Conservation (phyloP, 352 stramenopile genomes). For the Pythium grandisporangium region DNA sequence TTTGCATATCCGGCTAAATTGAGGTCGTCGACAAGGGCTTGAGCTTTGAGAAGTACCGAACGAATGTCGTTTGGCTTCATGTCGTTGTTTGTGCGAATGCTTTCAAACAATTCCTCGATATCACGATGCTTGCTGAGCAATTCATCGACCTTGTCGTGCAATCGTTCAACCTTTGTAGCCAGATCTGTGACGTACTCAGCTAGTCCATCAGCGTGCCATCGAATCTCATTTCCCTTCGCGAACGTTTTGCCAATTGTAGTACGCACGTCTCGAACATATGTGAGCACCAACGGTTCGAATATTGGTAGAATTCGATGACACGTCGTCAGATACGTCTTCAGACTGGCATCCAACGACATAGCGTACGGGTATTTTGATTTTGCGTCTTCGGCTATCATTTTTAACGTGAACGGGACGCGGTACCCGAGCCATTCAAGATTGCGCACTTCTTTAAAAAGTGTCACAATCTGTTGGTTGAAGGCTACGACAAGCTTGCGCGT, state of each 20-base stretch:
- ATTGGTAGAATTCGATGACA: conserved; percentile 76
- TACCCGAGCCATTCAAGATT: conserved; percentile 99
- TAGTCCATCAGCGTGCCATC: conserved; percentile 82
- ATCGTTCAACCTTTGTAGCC: conserved; percentile 89
- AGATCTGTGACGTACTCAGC: conserved; percentile 85
- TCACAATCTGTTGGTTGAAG: conserved; percentile 98
- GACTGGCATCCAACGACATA: conserved; percentile 94
- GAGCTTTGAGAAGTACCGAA: conserved; percentile 76
- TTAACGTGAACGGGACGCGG: conserved; percentile 91
- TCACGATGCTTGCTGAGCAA: conserved; percentile 89
- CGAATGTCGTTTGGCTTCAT: conserved; percentile 37
- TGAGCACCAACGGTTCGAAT: conserved; percentile 67
- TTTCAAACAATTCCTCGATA: conserved; percentile 88
- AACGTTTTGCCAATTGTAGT: conserved; percentile 86
- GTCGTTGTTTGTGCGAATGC: conserved; percentile 48
- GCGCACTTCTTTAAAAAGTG: conserved; percentile 98
- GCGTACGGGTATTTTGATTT: conserved; percentile 96
- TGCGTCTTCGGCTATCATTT: conserved; percentile 95
- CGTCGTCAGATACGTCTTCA: conserved; percentile 90
- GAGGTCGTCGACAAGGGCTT: conserved; percentile 92
- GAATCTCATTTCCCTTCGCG: conserved; percentile 83
- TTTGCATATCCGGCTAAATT: conserved; percentile 93
- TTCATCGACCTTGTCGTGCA: conserved; percentile 98
- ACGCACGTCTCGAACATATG: conserved; percentile 76
- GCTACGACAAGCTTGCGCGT: conserved; percentile 77